Evolutionary conservation across 805 yeast genomes (phyloP), one percentile per base, ranked within the genome.

Genomic region (Soucietia sequanensis): DNA sequence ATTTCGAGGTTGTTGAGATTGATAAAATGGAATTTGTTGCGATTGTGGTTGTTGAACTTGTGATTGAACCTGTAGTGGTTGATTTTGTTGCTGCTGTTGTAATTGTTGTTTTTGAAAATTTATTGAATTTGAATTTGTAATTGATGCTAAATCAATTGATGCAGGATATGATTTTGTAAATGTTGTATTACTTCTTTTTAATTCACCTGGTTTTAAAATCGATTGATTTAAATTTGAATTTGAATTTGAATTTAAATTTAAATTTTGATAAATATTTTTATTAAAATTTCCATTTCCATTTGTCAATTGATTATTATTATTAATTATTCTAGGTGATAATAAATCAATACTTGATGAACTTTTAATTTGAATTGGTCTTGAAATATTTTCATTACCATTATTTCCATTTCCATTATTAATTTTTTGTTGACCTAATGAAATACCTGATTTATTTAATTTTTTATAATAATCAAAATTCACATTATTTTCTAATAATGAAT

Each of bases 81-180:
- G 38, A 14, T 11, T 41, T 42, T n/a, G 47, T 24, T 4, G 46
- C 39, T 8, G 42, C 41, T 13, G 46, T 33, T 21, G 41, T 27
- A 10, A 40, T 34, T 20, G 38, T 20, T 23, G 15, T 14, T 23
- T 22, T 23, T 20, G 27, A 6, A 18, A 20, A 8, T 23, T 15
- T 34, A 24, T 15, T 26, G 22, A 27, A 20, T 26, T 31, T 31
- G 10, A 20, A 24, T 26, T 28, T 24, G 80, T 76, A 37, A 75
- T 74, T 19, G 75, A 67, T n/a, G 80, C 72, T 34, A 79, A 57
- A 48, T 78, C 78, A 22, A 74, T 63, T 6, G 78, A 67, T 3
- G 80, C 70, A 10, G 70, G 75, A 38, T 71, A 70, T 7, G 81
- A 75, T 38, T 58, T 59, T 13, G 54, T 44, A 39, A 48, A 48